Base-by-base conservation (phyloP, 768 basidiomycete species). In the Xerocomellus intermedius region DNA sequence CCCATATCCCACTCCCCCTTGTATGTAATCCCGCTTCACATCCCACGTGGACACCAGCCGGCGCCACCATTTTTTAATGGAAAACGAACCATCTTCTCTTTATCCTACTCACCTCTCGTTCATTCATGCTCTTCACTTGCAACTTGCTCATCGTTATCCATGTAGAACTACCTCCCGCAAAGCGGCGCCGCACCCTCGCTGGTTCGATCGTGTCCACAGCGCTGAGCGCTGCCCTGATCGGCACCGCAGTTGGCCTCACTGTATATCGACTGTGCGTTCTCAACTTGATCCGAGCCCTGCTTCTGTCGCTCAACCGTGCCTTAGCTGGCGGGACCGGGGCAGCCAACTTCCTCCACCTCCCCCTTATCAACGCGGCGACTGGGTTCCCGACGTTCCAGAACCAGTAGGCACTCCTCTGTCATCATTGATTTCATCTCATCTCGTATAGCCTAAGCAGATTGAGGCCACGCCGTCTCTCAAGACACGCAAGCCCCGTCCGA, bases 171-270 rank as follows among this genome's bases (percentile, higher is more conserved):
- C 85, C 85, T 28, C 86, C 89, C 44, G 75, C 83, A 62, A 93
- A 92, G 77, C 85, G 86, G 66, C 87, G 89, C 56, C 83, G 87
- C 64, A 86, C 86, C 56, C 79, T 92, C 71, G 86, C 89, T 59
- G 89, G 89, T 58, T 86, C 88, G 54, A 86, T 94, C 64, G 82
- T 92, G 58, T 87, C 89, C 16, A 89, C 89, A 32, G 91, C 91
- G 52, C 75, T 93, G 72, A 89, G 82, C 73, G 90, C 91, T 59
- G 91, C 89, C 43, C 80, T 94, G 55, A 89, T 94, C 56, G 89
- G 91, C 54, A 86, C 89, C 21, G 91, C 91, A 16, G 91, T 94
- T 48, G 91, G 91, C 55, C 78, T 92, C 58, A 91, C 90, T 42
- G 89, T 91, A 39, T 94, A 91, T 74, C 82, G 89, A 71, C 75